Conservation (phyloP, 495 filamentous ascomycete species). For the Aspergillus ostianus region DNA sequence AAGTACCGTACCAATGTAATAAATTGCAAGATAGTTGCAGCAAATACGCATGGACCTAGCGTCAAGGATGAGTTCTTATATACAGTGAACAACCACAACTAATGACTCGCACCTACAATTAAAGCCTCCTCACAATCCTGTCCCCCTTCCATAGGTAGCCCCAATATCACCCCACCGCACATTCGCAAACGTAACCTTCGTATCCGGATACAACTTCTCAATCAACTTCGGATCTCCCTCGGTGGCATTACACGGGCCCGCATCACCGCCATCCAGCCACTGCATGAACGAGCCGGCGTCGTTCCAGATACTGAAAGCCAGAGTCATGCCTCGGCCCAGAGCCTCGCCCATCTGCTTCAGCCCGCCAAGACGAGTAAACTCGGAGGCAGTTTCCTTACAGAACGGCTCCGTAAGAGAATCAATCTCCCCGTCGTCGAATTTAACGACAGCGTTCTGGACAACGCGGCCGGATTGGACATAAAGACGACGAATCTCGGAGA, state of each 20-base stretch:
- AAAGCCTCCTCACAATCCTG: neutral
- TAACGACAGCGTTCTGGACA: slow-evolving; percentile 36
- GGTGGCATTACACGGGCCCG: slow-evolving; percentile 58
- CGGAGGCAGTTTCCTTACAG: slow-evolving; percentile 19
- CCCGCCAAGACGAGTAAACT: slow-evolving; percentile 24
- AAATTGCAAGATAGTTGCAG: no score
- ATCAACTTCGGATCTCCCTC: slow-evolving; percentile 32
- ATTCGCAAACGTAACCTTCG: slow-evolving; percentile 35
- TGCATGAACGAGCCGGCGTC: slow-evolving; percentile 57
- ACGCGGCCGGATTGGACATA: slow-evolving; percentile 62
- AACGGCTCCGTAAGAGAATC: slow-evolving; percentile 29
- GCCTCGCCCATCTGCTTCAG: slow-evolving; percentile 31
- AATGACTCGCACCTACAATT: neutral
- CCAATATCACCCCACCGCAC: slow-evolving; percentile 39
- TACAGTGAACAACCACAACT: neutral
- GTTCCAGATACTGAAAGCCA: slow-evolving; percentile 66
- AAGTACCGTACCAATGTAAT: no score
- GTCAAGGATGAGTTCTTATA: no score
- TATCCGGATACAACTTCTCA: slow-evolving; percentile 26
- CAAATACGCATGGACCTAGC: no score
- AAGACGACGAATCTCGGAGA: slow-evolving; percentile 56
- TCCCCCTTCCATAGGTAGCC: slow-evolving; percentile 21
- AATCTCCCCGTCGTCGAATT: slow-evolving; percentile 14
- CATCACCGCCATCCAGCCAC: slow-evolving; percentile 57
- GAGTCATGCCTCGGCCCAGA: slow-evolving; percentile 60